Evolutionary conservation across 164 flowering plant genomes (phyloP).

Genomic region (Aristolochia contorta): DNA sequence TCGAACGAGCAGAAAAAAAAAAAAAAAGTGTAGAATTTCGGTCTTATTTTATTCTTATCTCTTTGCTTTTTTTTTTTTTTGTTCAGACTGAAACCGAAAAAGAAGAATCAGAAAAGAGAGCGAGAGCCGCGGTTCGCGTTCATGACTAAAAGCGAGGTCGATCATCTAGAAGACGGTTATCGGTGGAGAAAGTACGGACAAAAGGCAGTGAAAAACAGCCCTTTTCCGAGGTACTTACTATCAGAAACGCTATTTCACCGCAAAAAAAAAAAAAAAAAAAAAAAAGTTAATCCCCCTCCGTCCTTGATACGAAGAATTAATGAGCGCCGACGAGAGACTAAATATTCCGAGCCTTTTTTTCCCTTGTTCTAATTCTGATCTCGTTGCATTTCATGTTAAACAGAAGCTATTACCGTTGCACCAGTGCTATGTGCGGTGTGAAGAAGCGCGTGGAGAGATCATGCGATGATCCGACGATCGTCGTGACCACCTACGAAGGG

Average conservation of each 20-base stretch:
- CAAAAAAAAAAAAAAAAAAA: no score
- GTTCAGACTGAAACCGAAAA: constrained; percentile 58
- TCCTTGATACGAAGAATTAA: no score
- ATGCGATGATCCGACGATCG: constrained; percentile 56
- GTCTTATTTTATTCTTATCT: neutral
- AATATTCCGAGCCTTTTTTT: neutral
- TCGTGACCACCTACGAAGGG: constrained; percentile 87
- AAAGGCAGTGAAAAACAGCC: constrained; percentile 93
- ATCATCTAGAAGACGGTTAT: constrained; percentile 85
- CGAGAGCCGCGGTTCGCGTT: constrained; percentile 87
- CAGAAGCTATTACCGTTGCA: constrained; percentile 97
- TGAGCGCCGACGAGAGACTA: no score
- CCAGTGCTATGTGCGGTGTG: constrained; percentile 66
- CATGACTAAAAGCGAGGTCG: constrained; percentile 86
- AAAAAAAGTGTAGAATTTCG: neutral
- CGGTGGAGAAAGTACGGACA: constrained; percentile 96
- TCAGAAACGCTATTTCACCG: no score
- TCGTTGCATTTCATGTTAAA: neutral
- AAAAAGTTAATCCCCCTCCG: no score
- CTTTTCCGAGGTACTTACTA: constrained; percentile 59
- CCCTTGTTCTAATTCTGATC: neutral
- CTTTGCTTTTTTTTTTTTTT: neutral
- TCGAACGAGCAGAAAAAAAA: no score
- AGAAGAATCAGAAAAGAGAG: constrained; percentile 65
- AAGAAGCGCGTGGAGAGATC: constrained; percentile 91